phyloP scores from a whole-genome alignment of 345 rosid species.

The Lepidium didymum region DNA sequence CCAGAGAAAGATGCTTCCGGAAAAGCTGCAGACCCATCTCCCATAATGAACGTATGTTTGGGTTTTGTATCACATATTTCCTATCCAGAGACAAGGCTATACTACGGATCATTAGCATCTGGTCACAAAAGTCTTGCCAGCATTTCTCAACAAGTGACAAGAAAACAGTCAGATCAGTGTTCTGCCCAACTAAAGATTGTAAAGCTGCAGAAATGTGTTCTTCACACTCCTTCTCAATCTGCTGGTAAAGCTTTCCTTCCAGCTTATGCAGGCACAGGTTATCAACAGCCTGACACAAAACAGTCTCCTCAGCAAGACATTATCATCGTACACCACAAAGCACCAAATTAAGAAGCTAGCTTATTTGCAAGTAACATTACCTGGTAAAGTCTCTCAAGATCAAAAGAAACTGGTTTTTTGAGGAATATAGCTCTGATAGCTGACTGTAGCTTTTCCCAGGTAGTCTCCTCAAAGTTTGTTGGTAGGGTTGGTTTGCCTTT shows the following conservation, averaged over 20 bases:
- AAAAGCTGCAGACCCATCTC: conserved; percentile 99
- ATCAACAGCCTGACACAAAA: conserved; percentile 68
- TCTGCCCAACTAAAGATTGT: conserved; percentile 81
- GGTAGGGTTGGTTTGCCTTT: conserved; percentile 87
- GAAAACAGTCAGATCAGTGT: conserved; percentile 89
- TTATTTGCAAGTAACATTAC: conserved; percentile 24
- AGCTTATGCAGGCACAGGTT: conserved; percentile 85
- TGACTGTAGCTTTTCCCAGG: conserved; percentile 87
- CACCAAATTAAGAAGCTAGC: not conserved
- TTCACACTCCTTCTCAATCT: conserved; percentile 88
- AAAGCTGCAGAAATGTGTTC: conserved; percentile 67
- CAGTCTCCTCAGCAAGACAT: not conserved
- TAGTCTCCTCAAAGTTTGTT: conserved; percentile 74
- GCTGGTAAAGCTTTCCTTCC: conserved; percentile 84
- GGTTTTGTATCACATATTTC: conserved; percentile 84
- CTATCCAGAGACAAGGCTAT: conserved; percentile 92
- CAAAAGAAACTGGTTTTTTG: conserved; percentile 62
- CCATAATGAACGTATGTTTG: conserved; percentile 83
- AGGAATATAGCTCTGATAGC: conserved; percentile 93
- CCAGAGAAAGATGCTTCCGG: conserved; percentile 74
- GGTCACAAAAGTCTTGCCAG: conserved; percentile 94
- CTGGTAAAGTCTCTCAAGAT: conserved; percentile 85
- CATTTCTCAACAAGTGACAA: conserved; percentile 86
- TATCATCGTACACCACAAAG: not conserved
- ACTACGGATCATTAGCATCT: conserved; percentile 93